These are phyloP conservation scores for Tulasnella calospora DNA, from an alignment of 768 basidiomycete species.

Conservation along the genomic window DNA sequence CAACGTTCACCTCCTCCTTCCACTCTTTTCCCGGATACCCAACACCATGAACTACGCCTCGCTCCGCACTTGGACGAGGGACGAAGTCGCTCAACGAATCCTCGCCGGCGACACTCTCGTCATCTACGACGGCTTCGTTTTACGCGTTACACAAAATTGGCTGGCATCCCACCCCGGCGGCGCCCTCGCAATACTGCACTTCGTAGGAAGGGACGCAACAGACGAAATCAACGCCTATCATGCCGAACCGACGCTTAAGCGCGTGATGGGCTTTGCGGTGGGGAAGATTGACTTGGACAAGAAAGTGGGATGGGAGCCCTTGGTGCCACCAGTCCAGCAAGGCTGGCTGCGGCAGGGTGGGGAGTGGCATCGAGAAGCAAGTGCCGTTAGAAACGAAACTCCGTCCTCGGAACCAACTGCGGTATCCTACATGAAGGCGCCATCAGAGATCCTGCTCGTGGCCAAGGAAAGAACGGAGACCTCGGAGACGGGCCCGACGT, in stretches of 20 bases:
- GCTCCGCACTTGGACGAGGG: conserved; percentile 41
- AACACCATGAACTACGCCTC: not conserved
- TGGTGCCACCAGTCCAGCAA: conserved; percentile 78
- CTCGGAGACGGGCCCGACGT: conserved; percentile 33
- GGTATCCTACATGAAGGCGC: not conserved
- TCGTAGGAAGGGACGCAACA: conserved; percentile 88
- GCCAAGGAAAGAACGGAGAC: conserved; percentile 38
- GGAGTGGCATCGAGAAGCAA: conserved; percentile 63
- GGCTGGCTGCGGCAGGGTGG: conserved; percentile 70
- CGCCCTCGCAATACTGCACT: conserved; percentile 82
- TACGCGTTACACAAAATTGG: conserved; percentile 68
- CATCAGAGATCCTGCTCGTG: conserved; percentile 61
- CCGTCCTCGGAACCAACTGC: conserved; percentile 7
- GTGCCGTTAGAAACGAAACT: conserved; percentile 38
- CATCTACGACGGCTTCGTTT: conserved; percentile 60
- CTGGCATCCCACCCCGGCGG: conserved; percentile 88
- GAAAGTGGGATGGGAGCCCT: conserved; percentile 56
- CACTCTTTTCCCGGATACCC: conserved; percentile 1
- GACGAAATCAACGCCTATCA: conserved; percentile 96
- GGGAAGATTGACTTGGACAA: conserved; percentile 59
- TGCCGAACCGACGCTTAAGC: conserved; percentile 48
- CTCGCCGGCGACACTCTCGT: conserved; percentile 70
- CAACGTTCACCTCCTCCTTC: not conserved
- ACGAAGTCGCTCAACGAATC: conserved; percentile 63
- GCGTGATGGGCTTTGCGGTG: conserved; percentile 60